Base-by-base conservation (phyloP, 495 filamentous ascomycete genomes). In the Daldinia grandis region DNA sequence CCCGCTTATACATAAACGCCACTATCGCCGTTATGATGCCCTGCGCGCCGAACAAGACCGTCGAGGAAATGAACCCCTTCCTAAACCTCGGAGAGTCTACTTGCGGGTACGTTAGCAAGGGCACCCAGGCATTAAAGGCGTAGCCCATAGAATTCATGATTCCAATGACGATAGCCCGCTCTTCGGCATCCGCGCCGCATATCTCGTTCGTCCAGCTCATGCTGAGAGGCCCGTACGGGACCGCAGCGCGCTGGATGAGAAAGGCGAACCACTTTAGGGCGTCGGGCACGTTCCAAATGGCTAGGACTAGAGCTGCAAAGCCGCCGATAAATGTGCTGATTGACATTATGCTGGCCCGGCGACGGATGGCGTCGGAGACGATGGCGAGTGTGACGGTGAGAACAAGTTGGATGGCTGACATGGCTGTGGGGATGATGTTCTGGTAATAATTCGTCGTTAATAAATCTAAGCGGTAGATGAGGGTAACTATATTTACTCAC, bases 121-220 rank as follows among this genome's bases (percentile, higher is more conserved):
- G 81, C 21, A 83, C 66, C 80, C 79, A 83, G 1, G 81, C 76
- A 27, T 80, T 77, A 60, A 84, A 81, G 1, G 84, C 84, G 74
- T 87, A 86, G 7, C 81, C 81, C 60, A 84, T 66, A 3, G 81
- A 81, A 64, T 87, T 89, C 76, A 87, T 83, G 24, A 80, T 74
- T 14, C 83, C 80, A 24, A 86, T 78, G 1, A 85, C 82, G 24
- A 87, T 69, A 0, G 84, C 80, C 6, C 86, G 77, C 66, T 87
- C 84, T 58, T 84, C 81, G 3, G 81, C 79, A 59, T 83, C 82
- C 19, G 76, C 71, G 6, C 78, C 78, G 59, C 76, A 86, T 76
- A 79, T 81, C 72, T 76, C 84, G 73, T 86, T 83, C 1, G 84
- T 80, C 85, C 85, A 87, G 25, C 72, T 72, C 79, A 83, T 74